Evolutionary conservation across 2,329 filamentous ascomycete species (phyloP).

Genomic region (Fusarium sp.): DNA sequence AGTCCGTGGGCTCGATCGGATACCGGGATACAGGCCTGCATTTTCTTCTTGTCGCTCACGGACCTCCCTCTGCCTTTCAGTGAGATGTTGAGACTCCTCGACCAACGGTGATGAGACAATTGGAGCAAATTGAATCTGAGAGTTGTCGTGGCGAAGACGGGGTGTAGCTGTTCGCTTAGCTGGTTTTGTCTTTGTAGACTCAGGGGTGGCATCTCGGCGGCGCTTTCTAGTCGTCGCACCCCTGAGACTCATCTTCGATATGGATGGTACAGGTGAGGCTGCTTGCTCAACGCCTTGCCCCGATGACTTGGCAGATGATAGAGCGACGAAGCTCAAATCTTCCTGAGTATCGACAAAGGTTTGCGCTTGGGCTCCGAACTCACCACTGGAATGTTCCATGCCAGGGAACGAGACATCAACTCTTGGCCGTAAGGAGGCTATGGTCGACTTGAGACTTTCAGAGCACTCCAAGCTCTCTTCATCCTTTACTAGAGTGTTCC

Average conservation of each 20-base stretch:
- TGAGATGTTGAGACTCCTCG: slow-evolving; percentile 77
- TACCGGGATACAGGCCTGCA: slow-evolving; percentile 72
- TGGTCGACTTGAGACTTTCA: slow-evolving; percentile 65
- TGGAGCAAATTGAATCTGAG: slow-evolving; percentile 79
- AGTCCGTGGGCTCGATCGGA: slow-evolving; percentile 62
- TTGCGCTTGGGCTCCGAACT: slow-evolving; percentile 51
- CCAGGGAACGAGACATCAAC: slow-evolving; percentile 59
- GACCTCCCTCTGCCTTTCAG: slow-evolving; percentile 82
- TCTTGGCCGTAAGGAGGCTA: slow-evolving; percentile 68
- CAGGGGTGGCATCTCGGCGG: slow-evolving; percentile 42
- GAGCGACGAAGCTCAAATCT: slow-evolving; percentile 49
- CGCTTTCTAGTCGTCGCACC: slow-evolving; percentile 42
- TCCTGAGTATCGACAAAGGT: slow-evolving; percentile 61
- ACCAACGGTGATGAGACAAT: slow-evolving; percentile 65
- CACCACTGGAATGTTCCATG: slow-evolving; percentile 50
- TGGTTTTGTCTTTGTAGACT: slow-evolving; percentile 34
- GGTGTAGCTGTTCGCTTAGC: slow-evolving; percentile 52
- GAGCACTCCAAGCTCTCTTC: slow-evolving; percentile 71
- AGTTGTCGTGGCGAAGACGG: slow-evolving; percentile 79
- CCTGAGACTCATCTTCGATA: slow-evolving; percentile 30
- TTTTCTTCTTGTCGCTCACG: slow-evolving; percentile 75
- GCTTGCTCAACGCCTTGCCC: slow-evolving; percentile 33
- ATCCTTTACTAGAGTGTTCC: slow-evolving; percentile 76
- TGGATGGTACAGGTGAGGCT: slow-evolving; percentile 17
- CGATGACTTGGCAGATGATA: slow-evolving; percentile 46